Evolutionary conservation across 2,329 filamentous ascomycete genomes (phyloP), one percentile per base, ranked within the genome.

Genomic region (Aspergillus sp.): DNA sequence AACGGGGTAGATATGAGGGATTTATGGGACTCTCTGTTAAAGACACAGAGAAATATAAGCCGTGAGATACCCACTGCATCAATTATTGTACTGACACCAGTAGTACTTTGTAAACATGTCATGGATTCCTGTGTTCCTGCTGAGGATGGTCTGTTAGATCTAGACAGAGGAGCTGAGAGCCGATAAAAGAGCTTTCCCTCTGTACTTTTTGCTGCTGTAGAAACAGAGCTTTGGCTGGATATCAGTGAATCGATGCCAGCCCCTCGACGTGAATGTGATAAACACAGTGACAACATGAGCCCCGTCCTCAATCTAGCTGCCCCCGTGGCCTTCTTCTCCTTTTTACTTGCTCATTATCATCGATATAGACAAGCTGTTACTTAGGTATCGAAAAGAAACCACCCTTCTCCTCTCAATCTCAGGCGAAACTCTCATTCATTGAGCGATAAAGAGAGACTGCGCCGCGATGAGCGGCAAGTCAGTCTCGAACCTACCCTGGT

Each of bases 401-500:
- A 27, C 15, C 13, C 7, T 10, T n/a, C 17, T 8, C 3, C 23
- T 15, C 44, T 7, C 13, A 49, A 2, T 4, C 1, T 27, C 8
- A 3, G 3, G 2, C 13, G 3, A 50, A n/a, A 2, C 3, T 27
- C 8, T 32, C 27, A 6, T 30, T 19, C 3, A 19, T 27, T 4
- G 17, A 32, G 47, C 7, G 25, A 50, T n/a, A 32, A 36, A 36
- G 47, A 17, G 5, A 30, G 47, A 19, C 47, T 17, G 8, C 47
- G n/a, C 25, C 47, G 30, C 47, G 25, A 30, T 50, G 47, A 30
- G 47, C 17, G 25, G 21, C 21, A 49, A 61, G n/a, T 55, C 53
- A 6, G 19, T 54, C 54, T n/a, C 30, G 7, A 56, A 56, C 17
- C 51, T 55, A 32, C 54, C 55, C 17, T 65, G 64, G 64, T 64